Base-by-base conservation (phyloP, 495 filamentous ascomycete genomes). In the Aspergillus nanangensis region DNA sequence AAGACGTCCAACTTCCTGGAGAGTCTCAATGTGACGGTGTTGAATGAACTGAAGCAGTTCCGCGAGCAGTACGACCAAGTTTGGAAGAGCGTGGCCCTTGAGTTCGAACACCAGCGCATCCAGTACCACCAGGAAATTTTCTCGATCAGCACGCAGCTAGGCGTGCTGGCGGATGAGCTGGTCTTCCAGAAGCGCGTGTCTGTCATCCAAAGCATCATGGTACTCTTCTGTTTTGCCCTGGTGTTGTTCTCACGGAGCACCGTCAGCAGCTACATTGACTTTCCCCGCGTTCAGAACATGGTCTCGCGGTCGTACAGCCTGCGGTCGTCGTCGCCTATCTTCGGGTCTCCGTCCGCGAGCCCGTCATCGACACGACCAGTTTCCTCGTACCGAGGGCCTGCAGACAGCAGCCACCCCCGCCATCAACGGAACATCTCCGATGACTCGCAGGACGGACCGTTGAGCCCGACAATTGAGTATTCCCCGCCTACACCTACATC, bases 111-210 rank as follows among this genome's bases (percentile, higher is more conserved):
- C 21, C 90, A 96, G 60, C 81, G 88, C 21, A 79, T 90, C 48
- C 84, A 88, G 55, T 84, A 84, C 20, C 77, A 87, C 55, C 75
- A 80, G 27, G 93, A 98, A 61, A 81, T 94, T 37, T 70, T 85
- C 35, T 88, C 89, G 13, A 71, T 97, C n/a, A 85, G 78, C 51
- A 61, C 78, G n/a, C 83, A 92, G 25, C 77, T 98, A 35, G 85
- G 81, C 47, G 75, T 96, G 19, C 75, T 98, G 1, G 91, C 92
- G 17, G 92, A 98, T 51, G 93, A 98, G 63, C 76, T 98, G 17
- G 84, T 96, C 36, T 96, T 93, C 63, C 93, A 97, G 66, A 95
- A 96, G 63, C 81, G 93, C 32, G 90, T 98, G 74, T 84, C 86
- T 18, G 89, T 96, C 50, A 74, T 95, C 32, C 92, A 96, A 63